phyloP scores from a whole-genome alignment of 768 basidiomycete species.

The Amanita thiersii region DNA sequence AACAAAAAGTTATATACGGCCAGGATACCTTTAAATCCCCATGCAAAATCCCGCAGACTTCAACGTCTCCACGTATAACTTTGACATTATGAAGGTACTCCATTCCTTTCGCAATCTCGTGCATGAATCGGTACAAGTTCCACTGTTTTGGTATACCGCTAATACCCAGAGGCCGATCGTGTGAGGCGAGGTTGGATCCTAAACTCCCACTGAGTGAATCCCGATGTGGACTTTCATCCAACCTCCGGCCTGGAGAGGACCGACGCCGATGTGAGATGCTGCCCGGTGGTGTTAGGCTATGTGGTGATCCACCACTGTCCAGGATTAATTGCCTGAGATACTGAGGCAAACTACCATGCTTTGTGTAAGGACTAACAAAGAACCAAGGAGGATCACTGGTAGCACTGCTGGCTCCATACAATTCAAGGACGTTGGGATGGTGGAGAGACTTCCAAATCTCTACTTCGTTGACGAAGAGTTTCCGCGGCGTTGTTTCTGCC shows the following conservation, averaged over 20 bases:
- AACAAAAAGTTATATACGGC: not conserved
- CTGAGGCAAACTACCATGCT: slow-evolving; percentile 53
- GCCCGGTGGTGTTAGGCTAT: not conserved
- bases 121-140: slow-evolving; percentile 54
- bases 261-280: not conserved
- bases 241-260: not conserved
- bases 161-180: slow-evolving; percentile 5
- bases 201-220: slow-evolving; percentile 6
- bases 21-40: slow-evolving; percentile 4
- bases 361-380: slow-evolving; percentile 68
- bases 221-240: slow-evolving; percentile 5
- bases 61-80: slow-evolving; percentile 74
- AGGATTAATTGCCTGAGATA: slow-evolving; percentile 38
- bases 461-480: slow-evolving; percentile 63
- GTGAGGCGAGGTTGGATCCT: slow-evolving; percentile 3
- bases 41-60: slow-evolving; percentile 32
- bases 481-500: slow-evolving; percentile 47
- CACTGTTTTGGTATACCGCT: slow-evolving; percentile 21
- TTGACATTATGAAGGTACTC: slow-evolving; percentile 63
- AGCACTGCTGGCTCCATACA: slow-evolving; percentile 74
- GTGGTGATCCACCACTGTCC: not conserved
- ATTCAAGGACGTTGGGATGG: slow-evolving; percentile 64
- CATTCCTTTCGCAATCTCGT: slow-evolving; percentile 83
- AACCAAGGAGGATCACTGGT: slow-evolving; percentile 69
- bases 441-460: slow-evolving; percentile 63